A percentile compares a stretch with the other conserved stretches of the same genome.
phyloP scores from a whole-genome alignment of 176 grass and related monocot species.

The Pontederia paniculata region DNA sequence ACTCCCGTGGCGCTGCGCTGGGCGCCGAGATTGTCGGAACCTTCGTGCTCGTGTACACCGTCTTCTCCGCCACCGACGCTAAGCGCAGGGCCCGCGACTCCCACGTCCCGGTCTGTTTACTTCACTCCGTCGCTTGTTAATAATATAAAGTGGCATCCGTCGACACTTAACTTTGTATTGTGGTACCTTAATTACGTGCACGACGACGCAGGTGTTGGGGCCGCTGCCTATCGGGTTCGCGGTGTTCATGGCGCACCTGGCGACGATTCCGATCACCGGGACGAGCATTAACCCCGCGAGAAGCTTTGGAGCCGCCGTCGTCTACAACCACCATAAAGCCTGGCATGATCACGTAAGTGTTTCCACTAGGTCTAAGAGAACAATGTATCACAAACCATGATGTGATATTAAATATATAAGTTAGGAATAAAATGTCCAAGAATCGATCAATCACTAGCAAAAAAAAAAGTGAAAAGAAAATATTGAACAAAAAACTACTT shows the following conservation, averaged over 20 bases:
- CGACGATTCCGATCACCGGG: constrained; percentile 81
- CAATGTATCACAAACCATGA: not conserved
- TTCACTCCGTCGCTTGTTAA: not conserved
- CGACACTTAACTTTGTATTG: not conserved
- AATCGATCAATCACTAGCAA: too few species aligned
- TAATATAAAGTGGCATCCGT: not conserved
- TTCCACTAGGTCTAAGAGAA: not conserved
- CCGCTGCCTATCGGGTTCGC: constrained; percentile 88
- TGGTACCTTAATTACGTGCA: not conserved
- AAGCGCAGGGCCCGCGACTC: constrained; percentile 59
- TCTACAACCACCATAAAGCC: constrained; percentile 41
- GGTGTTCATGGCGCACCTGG: constrained; percentile 76
- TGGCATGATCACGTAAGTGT: constrained; percentile 58
- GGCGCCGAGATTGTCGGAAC: constrained; percentile 67
- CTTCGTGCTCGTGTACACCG: constrained; percentile 73
- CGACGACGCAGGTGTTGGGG: constrained; percentile 32
- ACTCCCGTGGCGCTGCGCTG: constrained; percentile 26
- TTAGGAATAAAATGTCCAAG: too few species aligned
- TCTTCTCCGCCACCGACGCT: constrained; percentile 63
- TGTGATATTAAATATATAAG: too few species aligned
- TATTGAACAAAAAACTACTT: too few species aligned
- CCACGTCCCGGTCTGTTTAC: constrained; percentile 34
- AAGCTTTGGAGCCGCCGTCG: constrained; percentile 71
- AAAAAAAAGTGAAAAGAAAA: too few species aligned
- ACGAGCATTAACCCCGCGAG: constrained; percentile 84